Conservation (phyloP, 2,329 filamentous ascomycete genomes). For the Aspergillus ustus region DNA sequence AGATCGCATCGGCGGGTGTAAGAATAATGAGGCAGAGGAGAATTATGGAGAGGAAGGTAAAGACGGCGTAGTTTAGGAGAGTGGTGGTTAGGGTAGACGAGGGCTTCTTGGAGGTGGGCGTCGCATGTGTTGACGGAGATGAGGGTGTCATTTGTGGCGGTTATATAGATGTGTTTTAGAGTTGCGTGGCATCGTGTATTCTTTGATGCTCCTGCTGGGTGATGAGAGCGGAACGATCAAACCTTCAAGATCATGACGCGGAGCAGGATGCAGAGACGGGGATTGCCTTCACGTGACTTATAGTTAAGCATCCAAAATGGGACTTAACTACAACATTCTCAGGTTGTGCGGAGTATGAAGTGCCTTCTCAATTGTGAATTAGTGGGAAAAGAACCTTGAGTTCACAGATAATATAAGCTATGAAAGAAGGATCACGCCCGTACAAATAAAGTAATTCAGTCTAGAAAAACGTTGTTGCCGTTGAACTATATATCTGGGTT, state of each 20-base stretch:
- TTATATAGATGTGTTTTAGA: neutral
- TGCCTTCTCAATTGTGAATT: no score
- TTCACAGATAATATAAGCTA: no score
- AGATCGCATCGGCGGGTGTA: conserved; percentile 79
- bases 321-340: no score
- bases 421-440: no score
- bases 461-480: no score
- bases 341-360: no score
- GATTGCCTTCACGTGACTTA: neutral
- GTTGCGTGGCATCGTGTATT: neutral
- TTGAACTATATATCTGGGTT: no score
- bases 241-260: neutral
- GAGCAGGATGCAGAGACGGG: neutral
- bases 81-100: neutral
- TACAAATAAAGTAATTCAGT: no score
- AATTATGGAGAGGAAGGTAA: conserved; percentile 75
- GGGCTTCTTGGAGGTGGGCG: neutral
- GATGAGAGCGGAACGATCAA: neutral
- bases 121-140: conserved; percentile 50
- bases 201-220: neutral
- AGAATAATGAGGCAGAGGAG: conserved; percentile 75
- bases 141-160: conserved; percentile 37
- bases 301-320: neutral
- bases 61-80: conserved; percentile 78
- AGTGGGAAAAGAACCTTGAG: no score